Evolutionary conservation across 1,284 basidiomycete genomes (phyloP).

Genomic region (Dichomitus squalens): DNA sequence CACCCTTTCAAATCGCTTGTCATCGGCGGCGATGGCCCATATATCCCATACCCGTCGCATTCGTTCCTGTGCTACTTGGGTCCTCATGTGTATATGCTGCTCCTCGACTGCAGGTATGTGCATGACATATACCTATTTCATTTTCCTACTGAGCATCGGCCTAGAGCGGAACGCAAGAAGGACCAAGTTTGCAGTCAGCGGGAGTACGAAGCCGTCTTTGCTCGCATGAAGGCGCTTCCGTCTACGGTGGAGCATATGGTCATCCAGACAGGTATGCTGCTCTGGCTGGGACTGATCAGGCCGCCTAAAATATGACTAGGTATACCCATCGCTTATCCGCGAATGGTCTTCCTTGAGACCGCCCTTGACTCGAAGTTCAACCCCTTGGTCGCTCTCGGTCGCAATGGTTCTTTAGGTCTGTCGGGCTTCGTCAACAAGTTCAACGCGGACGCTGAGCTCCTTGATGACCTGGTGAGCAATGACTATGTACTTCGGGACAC

Average conservation of each 20-base stretch:
- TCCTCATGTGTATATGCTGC: slow-evolving; percentile 69
- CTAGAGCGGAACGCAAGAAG: slow-evolving; percentile 84
- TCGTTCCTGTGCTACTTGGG: slow-evolving; percentile 78
- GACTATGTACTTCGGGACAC: not conserved
- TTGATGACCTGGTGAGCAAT: slow-evolving; percentile 81
- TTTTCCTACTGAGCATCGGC: not conserved
- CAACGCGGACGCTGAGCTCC: slow-evolving; percentile 86
- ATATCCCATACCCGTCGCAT: slow-evolving; percentile 79
- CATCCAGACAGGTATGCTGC: slow-evolving; percentile 66
- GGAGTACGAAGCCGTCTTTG: slow-evolving; percentile 78
- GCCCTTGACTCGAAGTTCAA: slow-evolving; percentile 83
- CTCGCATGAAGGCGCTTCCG: slow-evolving; percentile 60
- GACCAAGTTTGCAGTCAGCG: slow-evolving; percentile 74
- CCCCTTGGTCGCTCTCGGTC: slow-evolving; percentile 76
- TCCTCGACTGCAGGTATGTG: slow-evolving; percentile 83
- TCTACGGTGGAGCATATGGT: slow-evolving; percentile 77
- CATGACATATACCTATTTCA: not conserved
- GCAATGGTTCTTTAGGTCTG: slow-evolving; percentile 63
- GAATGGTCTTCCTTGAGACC: slow-evolving; percentile 87
- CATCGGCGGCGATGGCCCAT: slow-evolving; percentile 77
- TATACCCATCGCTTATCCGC: slow-evolving; percentile 86
- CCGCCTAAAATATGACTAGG: slow-evolving; percentile 37
- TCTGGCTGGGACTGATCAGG: not conserved
- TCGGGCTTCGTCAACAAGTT: slow-evolving; percentile 90
- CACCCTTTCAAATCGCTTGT: slow-evolving; percentile 77